These are phyloP conservation scores for Colletotrichum graminicola DNA, from an alignment of 2,329 filamentous ascomycete species.

Conservation along the genomic window DNA sequence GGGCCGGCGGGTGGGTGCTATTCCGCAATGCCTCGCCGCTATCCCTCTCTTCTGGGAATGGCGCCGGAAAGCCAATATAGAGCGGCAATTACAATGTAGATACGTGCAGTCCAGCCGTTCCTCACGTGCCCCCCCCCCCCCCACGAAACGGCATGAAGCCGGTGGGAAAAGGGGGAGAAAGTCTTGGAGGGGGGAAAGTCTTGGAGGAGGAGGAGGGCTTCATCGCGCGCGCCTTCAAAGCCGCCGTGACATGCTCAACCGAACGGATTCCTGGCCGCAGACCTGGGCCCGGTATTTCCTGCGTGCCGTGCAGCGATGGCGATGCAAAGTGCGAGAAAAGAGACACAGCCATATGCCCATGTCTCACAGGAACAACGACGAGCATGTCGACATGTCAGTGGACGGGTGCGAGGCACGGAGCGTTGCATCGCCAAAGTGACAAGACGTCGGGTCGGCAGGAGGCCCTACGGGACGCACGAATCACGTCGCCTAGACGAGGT, in stretches of 20 bases:
- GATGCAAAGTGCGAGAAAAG: slow-evolving; percentile 30
- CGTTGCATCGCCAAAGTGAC: slow-evolving; percentile 40
- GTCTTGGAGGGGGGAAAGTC: neutral
- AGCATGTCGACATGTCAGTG: slow-evolving; percentile 30
- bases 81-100: neutral
- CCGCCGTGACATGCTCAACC: slow-evolving; percentile 18
- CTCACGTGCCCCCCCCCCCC: slow-evolving; percentile 36
- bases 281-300: slow-evolving; percentile 24
- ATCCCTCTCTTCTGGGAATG: slow-evolving; percentile 2
- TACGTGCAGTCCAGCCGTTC: neutral
- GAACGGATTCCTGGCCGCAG: slow-evolving; percentile 17
- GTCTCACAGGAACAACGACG: slow-evolving; percentile 15
- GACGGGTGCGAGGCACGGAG: slow-evolving; percentile 24
- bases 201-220: neutral
- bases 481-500: slow-evolving; percentile 34
- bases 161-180: neutral
- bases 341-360: slow-evolving; percentile 19
- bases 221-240: slow-evolving; percentile 14
- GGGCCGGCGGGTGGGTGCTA: slow-evolving; percentile 26
- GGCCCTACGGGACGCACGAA: slow-evolving; percentile 36
- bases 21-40: slow-evolving; percentile 3
- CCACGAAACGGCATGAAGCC: slow-evolving; percentile 29
- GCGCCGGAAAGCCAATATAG: slow-evolving; percentile 3
- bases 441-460: slow-evolving; percentile 33
- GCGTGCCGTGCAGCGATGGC: slow-evolving; percentile 39